A percentile compares a stretch with the other conserved stretches of the same genome.
phyloP scores from a whole-genome alignment of 1,284 basidiomycete species.

The Peniophora sp. region DNA sequence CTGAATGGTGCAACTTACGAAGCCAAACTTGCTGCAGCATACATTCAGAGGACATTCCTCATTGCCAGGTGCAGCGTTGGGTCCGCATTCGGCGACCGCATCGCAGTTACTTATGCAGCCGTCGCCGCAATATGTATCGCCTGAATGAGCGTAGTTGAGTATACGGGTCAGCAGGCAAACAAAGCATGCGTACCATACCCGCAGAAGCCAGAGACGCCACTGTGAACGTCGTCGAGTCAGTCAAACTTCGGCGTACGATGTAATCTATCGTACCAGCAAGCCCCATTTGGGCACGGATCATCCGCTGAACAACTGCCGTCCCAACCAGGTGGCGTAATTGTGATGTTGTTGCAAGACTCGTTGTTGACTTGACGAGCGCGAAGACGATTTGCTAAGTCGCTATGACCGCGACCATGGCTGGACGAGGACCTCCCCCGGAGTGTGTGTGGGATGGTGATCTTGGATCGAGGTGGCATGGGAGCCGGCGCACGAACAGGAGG shows the following conservation, averaged over 20 bases:
- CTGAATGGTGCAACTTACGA: background rate
- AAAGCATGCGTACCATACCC: conserved; percentile 4
- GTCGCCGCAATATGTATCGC: conserved; percentile 1
- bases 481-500: too few species aligned
- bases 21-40: conserved; percentile 10
- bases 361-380: background rate
- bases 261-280: conserved; percentile 6
- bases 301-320: conserved; percentile 4
- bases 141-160: too few species aligned
- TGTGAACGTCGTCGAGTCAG: background rate
- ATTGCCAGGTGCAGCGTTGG: conserved; percentile 7
- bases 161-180: too few species aligned
- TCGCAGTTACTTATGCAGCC: conserved; percentile 10
- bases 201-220: conserved; percentile 3
- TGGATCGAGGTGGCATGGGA: too few species aligned
- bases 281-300: conserved; percentile 3
- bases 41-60: conserved; percentile 12
- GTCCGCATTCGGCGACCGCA: conserved; percentile 10
- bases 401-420: too few species aligned
- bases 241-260: too few species aligned
- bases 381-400: too few species aligned
- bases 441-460: too few species aligned
- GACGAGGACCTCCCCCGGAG: too few species aligned
- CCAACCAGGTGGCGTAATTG: conserved; percentile 5
- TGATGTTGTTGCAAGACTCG: conserved; percentile 5